Conservation (phyloP, 1,284 basidiomycete species). For the Agroathelia rolfsii region DNA sequence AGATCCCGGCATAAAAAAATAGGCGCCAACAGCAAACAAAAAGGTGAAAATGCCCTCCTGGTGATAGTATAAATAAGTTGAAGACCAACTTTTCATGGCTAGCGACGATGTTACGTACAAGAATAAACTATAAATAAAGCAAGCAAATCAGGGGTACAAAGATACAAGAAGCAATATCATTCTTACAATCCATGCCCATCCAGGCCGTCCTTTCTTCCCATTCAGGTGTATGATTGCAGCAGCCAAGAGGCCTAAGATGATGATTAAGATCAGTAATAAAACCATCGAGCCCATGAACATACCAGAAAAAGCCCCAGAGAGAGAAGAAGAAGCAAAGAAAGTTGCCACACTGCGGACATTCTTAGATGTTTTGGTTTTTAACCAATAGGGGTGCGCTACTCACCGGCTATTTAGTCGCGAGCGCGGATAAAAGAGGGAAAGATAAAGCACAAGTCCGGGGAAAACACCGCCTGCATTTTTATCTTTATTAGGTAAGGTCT, state of each 20-base stretch:
- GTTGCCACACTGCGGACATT: conserved; percentile 30
- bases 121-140: too few relatives aligned
- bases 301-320: conserved; percentile 57
- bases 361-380: conserved; percentile 8
- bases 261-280: too few relatives aligned
- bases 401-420: conserved; percentile 44
- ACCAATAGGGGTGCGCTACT: conserved; percentile 9
- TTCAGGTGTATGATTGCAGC: conserved; percentile 46
- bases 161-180: too few relatives aligned
- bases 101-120: too few relatives aligned
- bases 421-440: conserved; percentile 49
- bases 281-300: too few relatives aligned
- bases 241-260: conserved; percentile 43
- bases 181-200: conserved; percentile 60
- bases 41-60: too few relatives aligned
- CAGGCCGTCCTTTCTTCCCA: conserved; percentile 33
- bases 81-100: too few relatives aligned
- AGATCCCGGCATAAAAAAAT: too few relatives aligned
- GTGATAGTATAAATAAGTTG: too few relatives aligned
- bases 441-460: conserved; percentile 49
- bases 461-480: conserved; percentile 37
- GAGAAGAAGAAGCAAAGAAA: conserved; percentile 49
- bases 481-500: conserved; percentile 13
- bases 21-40: too few relatives aligned
- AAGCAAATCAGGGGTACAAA: too few relatives aligned